Conservation (phyloP, 768 basidiomycete species). For the Lactarius sp. region DNA sequence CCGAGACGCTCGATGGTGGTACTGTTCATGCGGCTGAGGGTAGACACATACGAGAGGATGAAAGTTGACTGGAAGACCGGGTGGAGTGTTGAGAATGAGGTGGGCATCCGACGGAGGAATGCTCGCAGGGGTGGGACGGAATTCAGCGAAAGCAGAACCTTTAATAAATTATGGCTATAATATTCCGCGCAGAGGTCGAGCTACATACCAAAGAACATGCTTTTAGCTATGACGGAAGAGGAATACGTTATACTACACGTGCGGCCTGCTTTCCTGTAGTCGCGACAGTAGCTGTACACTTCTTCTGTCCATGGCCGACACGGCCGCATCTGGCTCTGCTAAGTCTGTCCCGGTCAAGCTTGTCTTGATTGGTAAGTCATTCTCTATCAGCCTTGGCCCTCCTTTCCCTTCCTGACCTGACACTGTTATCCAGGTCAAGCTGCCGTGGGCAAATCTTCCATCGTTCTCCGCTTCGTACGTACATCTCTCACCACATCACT, state of each 20-base stretch:
- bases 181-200: no score
- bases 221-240: no score
- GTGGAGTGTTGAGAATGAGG: slow-evolving; percentile 44
- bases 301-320: slow-evolving; percentile 54
- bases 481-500: slow-evolving; percentile 21
- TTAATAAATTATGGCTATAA: no score
- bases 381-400: not conserved
- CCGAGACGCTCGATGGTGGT: not conserved
- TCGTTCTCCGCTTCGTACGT: slow-evolving; percentile 92
- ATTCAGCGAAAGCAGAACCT: no score
- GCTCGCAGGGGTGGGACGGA: slow-evolving; percentile 54
- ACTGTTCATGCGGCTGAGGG: not conserved
- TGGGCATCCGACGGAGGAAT: slow-evolving; percentile 50
- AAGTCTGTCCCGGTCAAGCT: slow-evolving; percentile 98
- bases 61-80: slow-evolving; percentile 46
- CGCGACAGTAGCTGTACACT: not conserved
- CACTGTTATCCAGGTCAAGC: slow-evolving; percentile 69
- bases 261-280: no score
- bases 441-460: slow-evolving; percentile 98
- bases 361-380: slow-evolving; percentile 77
- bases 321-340: slow-evolving; percentile 55
- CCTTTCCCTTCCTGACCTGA: not conserved
- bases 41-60: slow-evolving; percentile 56
- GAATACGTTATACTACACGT: no score
- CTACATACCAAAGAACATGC: no score